These are phyloP conservation scores for Emmonsia crescens DNA, from an alignment of 2,329 filamentous ascomycete genomes.

Conservation along the genomic window DNA sequence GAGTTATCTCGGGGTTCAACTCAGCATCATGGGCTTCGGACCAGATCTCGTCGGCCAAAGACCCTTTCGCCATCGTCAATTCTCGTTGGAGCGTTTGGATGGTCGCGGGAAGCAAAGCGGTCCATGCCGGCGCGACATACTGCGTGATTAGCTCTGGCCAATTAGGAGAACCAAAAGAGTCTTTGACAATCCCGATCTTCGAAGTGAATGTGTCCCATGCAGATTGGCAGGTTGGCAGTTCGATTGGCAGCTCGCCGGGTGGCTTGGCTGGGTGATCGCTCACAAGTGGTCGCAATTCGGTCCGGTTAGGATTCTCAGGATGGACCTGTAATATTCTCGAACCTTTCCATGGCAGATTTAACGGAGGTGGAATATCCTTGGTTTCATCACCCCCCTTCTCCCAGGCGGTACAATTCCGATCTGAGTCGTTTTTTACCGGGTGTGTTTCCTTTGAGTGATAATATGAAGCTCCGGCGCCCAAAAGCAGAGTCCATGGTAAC, in stretches of 20 bases:
- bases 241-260: constrained; percentile 7
- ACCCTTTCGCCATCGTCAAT: constrained; percentile 76
- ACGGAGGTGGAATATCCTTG: neutral
- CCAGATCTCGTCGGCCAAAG: constrained; percentile 89
- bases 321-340: neutral
- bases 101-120: constrained; percentile 61
- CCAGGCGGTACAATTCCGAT: constrained; percentile 8
- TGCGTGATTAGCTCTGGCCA: constrained; percentile 50
- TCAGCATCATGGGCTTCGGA: constrained; percentile 73
- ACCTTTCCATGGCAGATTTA: neutral
- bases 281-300: neutral
- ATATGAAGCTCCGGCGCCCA: constrained; percentile 17
- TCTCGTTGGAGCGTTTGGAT: constrained; percentile 77
- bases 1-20: constrained; percentile 76
- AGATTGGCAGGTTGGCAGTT: constrained; percentile 22
- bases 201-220: constrained; percentile 43
- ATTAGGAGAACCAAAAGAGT: constrained; percentile 31
- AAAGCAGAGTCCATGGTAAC: constrained; percentile 23
- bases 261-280: constrained; percentile 10
- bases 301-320: neutral
- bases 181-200: constrained; percentile 31
- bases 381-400: neutral
- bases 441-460: constrained; percentile 11
- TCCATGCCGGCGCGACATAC: constrained; percentile 73
- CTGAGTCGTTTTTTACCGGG: constrained; percentile 10